Base-by-base conservation (phyloP, 306 rosid species). In the Pterocarpus macrocarpus region DNA sequence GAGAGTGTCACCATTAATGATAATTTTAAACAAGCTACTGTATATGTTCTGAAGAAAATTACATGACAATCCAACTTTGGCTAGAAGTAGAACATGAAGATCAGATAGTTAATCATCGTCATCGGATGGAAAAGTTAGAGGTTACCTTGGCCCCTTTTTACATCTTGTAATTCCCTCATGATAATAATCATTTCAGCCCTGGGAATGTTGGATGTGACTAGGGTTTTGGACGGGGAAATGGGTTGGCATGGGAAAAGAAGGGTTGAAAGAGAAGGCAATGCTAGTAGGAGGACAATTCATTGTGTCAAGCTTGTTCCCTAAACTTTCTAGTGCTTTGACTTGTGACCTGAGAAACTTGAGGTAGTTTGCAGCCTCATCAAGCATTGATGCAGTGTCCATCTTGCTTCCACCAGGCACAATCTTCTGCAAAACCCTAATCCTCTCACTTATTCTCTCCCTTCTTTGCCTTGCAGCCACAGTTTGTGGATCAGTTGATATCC, bases 371-470 rank as follows among this genome's bases (percentile, higher is more conserved):
- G 99, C 99, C 83, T 96, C 99, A 76, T 96, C 99, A 63, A 96
- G 99, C 99, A 96, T 93, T 52, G 99, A 96, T 41, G 99, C 99
- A 53, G 99, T 96, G 77, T 96, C 99, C 99, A 96, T 93, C 87
- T 93, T 96, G 92, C 81, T 90, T 69, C 99, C 99, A 79, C 99
- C 99, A 39, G 99, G 99, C 61, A 96, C 98, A 82, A 96, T 64
- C 90, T 83, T 88, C 89, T 96, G 99, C 89, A 96, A 85, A 84
- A 90, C 94, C 87, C 97, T 88, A 82, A 96, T 92, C 81, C 88
- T 94, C 70, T 96, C 99, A 63, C 99, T 86, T 70, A 96, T 96
- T 80, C 90, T 85, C 82, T 96, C 99, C 81, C 99, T 90, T 84
- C 98, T 89, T 73, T 90, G 94, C 73, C 99, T 93, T 49, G 99